These are phyloP conservation scores for Botryotinia globosa DNA, from an alignment of 2,329 filamentous ascomycete genomes.

Conservation along the genomic window DNA sequence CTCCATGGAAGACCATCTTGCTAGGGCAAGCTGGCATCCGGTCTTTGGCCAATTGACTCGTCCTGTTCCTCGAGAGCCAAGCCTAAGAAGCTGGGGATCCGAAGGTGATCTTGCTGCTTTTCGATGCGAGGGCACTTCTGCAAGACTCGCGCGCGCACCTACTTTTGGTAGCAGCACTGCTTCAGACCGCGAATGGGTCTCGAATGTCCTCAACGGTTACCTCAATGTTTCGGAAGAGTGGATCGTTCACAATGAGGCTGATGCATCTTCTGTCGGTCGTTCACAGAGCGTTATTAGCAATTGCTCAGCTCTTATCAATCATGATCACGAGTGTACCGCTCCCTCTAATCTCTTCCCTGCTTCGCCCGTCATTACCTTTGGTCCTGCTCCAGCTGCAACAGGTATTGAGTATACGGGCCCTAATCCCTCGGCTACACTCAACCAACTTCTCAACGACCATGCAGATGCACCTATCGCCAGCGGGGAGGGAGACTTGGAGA, in stretches of 20 bases:
- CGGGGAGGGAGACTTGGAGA: neutral
- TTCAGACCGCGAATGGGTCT: neutral
- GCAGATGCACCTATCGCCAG: neutral
- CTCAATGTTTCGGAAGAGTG: neutral
- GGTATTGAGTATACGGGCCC: neutral
- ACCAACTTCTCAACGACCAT: neutral
- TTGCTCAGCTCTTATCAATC: neutral
- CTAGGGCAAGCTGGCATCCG: neutral
- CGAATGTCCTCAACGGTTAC: neutral
- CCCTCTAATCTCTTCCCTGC: neutral
- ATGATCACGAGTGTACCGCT: neutral
- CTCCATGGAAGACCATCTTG: neutral
- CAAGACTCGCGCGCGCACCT: neutral
- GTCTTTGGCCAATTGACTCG: neutral
- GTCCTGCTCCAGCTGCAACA: neutral
- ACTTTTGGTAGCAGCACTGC: neutral
- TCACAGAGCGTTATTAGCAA: neutral
- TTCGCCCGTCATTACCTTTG: neutral
- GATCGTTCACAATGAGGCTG: neutral
- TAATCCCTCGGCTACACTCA: neutral
- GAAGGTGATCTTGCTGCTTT: neutral
- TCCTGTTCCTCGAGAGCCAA: neutral
- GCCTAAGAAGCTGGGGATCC: neutral
- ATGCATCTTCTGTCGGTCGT: neutral
- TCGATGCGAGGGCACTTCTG: neutral